Conservation (phyloP, 176 grass and related monocot genomes). For the Zizania latifolia region DNA sequence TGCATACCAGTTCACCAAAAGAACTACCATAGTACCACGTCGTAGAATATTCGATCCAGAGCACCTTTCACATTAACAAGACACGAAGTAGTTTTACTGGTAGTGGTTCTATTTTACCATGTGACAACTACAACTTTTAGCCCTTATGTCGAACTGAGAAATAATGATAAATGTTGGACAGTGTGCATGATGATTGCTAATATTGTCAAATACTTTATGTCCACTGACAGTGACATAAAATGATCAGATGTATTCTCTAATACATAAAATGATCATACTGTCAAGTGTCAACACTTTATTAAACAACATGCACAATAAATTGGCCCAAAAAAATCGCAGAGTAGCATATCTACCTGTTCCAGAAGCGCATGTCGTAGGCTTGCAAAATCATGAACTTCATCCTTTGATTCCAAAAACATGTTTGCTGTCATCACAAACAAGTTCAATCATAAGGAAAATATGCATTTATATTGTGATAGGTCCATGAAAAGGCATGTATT, state of each 20-base stretch:
- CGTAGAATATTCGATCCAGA: background rate
- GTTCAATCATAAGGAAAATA: constrained; percentile 38
- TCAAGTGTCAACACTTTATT: background rate
- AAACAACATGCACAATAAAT: background rate
- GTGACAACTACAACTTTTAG: background rate
- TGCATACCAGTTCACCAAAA: background rate
- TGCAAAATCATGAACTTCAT: constrained; percentile 65
- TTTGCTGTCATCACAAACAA: constrained; percentile 58
- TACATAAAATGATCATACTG: background rate
- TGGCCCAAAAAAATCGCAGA: background rate
- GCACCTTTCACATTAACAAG: background rate
- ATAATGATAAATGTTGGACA: background rate
- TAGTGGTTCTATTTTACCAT: background rate
- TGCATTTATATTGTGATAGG: background rate
- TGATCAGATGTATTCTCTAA: background rate
- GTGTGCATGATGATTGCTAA: background rate
- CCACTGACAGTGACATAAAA: background rate
- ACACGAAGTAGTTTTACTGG: background rate
- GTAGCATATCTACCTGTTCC: constrained; percentile 67
- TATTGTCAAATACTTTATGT: background rate
- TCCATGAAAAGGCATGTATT: constrained; percentile 8
- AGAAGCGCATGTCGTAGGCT: constrained; percentile 61
- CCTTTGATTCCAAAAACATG: constrained; percentile 63
- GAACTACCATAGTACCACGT: background rate
- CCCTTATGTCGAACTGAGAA: background rate